phyloP scores from a whole-genome alignment of 2,329 filamentous ascomycete species.

The Hypoxylon sp. region DNA sequence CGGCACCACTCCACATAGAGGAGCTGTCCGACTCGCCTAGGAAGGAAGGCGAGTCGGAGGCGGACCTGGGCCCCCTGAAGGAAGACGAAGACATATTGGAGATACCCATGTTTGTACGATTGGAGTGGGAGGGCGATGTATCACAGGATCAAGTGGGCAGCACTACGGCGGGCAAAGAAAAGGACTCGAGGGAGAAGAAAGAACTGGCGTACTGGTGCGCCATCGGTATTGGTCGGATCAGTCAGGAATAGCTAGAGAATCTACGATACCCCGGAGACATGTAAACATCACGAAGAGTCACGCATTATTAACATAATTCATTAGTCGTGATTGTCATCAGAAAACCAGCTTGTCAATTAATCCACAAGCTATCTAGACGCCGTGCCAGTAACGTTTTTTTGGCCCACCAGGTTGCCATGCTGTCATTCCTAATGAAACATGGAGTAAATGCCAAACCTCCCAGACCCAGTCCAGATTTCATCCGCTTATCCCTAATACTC shows the following conservation, averaged over 20 bases:
- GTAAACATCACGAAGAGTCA: slow-evolving; percentile 27
- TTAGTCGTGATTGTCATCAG: slow-evolving; percentile 48
- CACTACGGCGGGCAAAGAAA: slow-evolving; percentile 65
- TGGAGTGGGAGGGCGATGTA: slow-evolving; percentile 87
- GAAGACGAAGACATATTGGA: slow-evolving; percentile 80
- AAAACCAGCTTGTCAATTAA: slow-evolving; percentile 60
- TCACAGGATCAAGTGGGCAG: slow-evolving; percentile 75
- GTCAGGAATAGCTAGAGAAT: slow-evolving; percentile 58
- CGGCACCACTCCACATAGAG: slow-evolving; percentile 67
- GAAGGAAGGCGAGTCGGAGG: slow-evolving; percentile 55
- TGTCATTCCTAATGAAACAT: slow-evolving; percentile 48
- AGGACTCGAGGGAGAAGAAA: slow-evolving; percentile 79
- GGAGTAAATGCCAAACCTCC: slow-evolving; percentile 46
- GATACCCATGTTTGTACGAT: slow-evolving; percentile 92
- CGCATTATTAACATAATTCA: slow-evolving; percentile 34
- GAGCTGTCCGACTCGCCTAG: slow-evolving; percentile 50
- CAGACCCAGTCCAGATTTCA: slow-evolving; percentile 45
- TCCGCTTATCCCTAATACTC: slow-evolving; percentile 80
- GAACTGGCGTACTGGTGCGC: slow-evolving; percentile 98
- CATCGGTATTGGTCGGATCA: slow-evolving; percentile 87
- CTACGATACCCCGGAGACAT: slow-evolving; percentile 60
- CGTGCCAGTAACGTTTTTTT: slow-evolving; percentile 59
- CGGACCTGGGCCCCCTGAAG: slow-evolving; percentile 64
- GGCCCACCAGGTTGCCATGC: slow-evolving; percentile 53
- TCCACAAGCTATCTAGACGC: slow-evolving; percentile 68